phyloP scores from a whole-genome alignment of 257 asterid genomes.

The Primulina eburnea region DNA sequence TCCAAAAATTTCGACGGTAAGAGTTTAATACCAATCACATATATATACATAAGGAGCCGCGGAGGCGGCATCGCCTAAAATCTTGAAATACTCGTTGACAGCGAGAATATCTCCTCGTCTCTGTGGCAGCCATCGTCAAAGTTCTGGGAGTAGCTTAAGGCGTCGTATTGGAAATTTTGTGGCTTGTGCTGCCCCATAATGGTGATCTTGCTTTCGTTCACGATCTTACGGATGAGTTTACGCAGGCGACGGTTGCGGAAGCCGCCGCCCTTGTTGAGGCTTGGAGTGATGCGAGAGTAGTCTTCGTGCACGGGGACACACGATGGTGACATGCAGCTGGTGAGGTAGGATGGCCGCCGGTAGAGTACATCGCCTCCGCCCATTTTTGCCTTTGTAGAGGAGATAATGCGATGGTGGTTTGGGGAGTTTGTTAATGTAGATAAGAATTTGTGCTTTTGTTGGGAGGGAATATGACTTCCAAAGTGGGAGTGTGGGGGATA shows the following conservation, averaged over 20 bases:
- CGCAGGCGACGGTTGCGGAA: slow-evolving; percentile 32
- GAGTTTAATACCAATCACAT: background rate
- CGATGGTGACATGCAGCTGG: slow-evolving; percentile 64
- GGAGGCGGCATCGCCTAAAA: background rate
- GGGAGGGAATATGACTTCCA: background rate
- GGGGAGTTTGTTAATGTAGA: background rate
- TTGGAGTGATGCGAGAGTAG: slow-evolving; percentile 39
- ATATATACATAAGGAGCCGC: background rate
- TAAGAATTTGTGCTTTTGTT: background rate
- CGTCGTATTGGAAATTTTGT: slow-evolving; percentile 28
- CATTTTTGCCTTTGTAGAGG: background rate
- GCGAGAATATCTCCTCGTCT: background rate
- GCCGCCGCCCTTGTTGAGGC: slow-evolving; percentile 5
- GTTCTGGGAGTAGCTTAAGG: slow-evolving; percentile 59
- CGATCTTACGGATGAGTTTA: slow-evolving; percentile 40
- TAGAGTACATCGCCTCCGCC: slow-evolving; percentile 31
- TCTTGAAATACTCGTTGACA: background rate
- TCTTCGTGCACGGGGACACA: slow-evolving; percentile 61
- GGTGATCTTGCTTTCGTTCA: slow-evolving; percentile 47
- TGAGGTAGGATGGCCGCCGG: slow-evolving; percentile 44
- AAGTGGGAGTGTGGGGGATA: background rate
- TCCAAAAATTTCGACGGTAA: background rate
- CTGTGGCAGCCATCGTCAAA: slow-evolving; percentile 53
- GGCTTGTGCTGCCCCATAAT: background rate
- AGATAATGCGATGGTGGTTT: background rate